Evolutionary conservation across 352 stramenopile genomes (phyloP).

Genomic region (Phytophthora citrophthora): DNA sequence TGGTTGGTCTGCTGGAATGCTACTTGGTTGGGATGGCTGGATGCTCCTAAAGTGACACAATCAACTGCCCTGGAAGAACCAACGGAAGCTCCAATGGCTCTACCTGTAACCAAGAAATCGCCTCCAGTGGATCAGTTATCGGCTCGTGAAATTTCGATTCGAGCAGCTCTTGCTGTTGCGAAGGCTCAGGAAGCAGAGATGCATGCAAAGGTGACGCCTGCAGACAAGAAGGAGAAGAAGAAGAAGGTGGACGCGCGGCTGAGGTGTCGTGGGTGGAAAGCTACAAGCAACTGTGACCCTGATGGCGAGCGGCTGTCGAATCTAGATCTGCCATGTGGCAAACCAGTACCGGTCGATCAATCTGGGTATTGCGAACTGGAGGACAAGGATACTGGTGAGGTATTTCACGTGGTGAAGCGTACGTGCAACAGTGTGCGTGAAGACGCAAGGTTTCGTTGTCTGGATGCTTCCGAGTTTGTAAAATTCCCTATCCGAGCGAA

Average conservation of each 20-base stretch:
- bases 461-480: constrained; percentile 61
- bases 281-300: constrained; percentile 29
- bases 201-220: constrained; percentile 7
- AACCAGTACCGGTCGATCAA: constrained; percentile 26
- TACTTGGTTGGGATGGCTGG: constrained; percentile 2
- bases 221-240: constrained; percentile 26
- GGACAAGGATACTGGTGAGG: constrained; percentile 37
- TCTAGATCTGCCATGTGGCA: constrained; percentile 23
- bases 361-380: constrained; percentile 57
- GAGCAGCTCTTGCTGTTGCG: constrained; percentile 22
- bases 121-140: constrained; percentile 7
- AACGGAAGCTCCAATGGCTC: neutral
- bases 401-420: constrained; percentile 44
- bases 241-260: constrained; percentile 25
- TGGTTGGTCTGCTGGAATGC: constrained; percentile 27
- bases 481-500: constrained; percentile 54
- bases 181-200: constrained; percentile 21
- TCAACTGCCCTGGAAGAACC: neutral
- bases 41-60: neutral
- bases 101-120: neutral
- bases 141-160: constrained; percentile 20
- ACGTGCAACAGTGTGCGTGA: constrained; percentile 54
- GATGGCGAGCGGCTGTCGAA: constrained; percentile 17
- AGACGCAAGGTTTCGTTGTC: constrained; percentile 56
- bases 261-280: constrained; percentile 34